phyloP scores from a whole-genome alignment of 148 eudicot species.

The Vaccinium corymbosum region DNA sequence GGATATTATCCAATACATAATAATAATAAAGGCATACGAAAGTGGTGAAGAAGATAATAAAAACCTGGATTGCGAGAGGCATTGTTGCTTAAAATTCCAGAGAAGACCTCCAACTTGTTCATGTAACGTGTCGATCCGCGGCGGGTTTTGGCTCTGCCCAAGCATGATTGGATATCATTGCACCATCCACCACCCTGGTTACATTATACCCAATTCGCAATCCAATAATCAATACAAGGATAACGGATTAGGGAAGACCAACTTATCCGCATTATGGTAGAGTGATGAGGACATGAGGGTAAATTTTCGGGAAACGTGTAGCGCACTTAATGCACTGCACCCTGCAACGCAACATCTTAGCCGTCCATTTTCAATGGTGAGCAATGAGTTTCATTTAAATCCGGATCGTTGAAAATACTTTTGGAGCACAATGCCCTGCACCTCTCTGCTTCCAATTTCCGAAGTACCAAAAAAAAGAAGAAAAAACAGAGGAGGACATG shows the following conservation, averaged over 20 bases:
- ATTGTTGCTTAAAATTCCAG: conserved; percentile 80
- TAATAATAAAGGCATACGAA: no score
- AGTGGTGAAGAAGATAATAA: neutral
- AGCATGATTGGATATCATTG: conserved; percentile 69
- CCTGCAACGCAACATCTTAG: no score
- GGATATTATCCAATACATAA: no score
- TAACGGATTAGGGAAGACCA: neutral
- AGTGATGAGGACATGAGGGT: neutral
- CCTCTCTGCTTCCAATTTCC: no score
- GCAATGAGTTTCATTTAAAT: no score
- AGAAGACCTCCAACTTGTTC: conserved; percentile 57
- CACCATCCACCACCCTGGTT: conserved; percentile 99
- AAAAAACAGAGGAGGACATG: neutral
- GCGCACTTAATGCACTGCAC: no score
- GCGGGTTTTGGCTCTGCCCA: conserved; percentile 63
- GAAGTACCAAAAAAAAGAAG: no score
- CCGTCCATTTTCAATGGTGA: no score
- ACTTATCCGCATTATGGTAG: neutral
- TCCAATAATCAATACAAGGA: neutral
- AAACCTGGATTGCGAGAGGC: conserved; percentile 77
- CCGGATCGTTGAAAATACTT: no score
- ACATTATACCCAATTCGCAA: neutral
- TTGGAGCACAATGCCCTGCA: no score
- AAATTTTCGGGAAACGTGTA: no score
- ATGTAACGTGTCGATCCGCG: conserved; percentile 83